A percentile compares a stretch with the other conserved stretches of the same genome.
phyloP scores from a whole-genome alignment of 2,329 filamentous ascomycete species.

The Fusarium denticulatum region DNA sequence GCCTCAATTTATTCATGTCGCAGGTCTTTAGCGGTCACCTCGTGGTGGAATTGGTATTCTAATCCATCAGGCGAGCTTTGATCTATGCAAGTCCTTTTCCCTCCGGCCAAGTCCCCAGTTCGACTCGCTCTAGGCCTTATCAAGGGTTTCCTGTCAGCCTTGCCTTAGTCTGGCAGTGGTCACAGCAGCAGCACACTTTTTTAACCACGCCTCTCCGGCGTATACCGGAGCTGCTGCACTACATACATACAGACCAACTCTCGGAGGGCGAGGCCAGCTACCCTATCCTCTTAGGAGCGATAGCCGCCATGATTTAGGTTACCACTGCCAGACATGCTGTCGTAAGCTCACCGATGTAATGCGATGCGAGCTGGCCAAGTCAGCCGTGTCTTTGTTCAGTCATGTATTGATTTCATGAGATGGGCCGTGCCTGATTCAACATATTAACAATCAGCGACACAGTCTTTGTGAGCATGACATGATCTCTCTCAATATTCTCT shows the following conservation, averaged over 20 bases:
- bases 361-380: constrained; percentile 4
- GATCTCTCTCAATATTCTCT: neutral
- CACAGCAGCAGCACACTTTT: neutral
- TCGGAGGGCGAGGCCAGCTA: constrained; percentile 15
- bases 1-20: neutral
- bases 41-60: neutral
- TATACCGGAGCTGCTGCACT: constrained; percentile 20
- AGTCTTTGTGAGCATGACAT: neutral
- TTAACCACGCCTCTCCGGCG: constrained; percentile 31
- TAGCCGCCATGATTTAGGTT: constrained; percentile 23
- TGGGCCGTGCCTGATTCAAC: neutral
- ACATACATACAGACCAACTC: neutral
- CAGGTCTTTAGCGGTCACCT: neutral
- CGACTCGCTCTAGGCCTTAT: neutral
- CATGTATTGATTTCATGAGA: constrained; percentile 3
- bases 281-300: constrained; percentile 18
- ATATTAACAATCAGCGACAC: neutral
- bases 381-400: constrained; percentile 18
- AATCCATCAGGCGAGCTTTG: constrained; percentile 1
- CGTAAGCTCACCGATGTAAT: constrained; percentile 11
- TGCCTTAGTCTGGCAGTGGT: constrained; percentile 22
- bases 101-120: neutral
- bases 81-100: constrained; percentile 9
- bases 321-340: constrained; percentile 13
- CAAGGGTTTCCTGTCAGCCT: constrained; percentile 21